phyloP scores from a whole-genome alignment of 306 rosid species.

The Sechiopsis laciniata region DNA sequence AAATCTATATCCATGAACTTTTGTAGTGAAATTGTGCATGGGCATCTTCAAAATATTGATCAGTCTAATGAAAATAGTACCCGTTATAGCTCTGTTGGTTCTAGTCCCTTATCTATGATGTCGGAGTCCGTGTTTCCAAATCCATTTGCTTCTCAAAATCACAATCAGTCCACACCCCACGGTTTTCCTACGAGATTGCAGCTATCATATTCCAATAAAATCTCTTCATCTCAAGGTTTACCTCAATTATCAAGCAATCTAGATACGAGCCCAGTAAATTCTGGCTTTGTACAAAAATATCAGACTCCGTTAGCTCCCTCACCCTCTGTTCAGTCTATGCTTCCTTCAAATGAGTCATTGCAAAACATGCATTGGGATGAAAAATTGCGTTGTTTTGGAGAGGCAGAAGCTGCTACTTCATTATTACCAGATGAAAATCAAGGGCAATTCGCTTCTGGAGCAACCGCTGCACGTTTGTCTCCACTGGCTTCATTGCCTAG shows the following conservation, averaged over 20 bases:
- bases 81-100: slow-evolving; percentile 30
- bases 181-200: slow-evolving; percentile 37
- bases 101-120: slow-evolving; percentile 30
- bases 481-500: slow-evolving; percentile 29
- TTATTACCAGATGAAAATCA: slow-evolving; percentile 37
- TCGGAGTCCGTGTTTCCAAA: slow-evolving; percentile 24
- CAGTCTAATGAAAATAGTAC: slow-evolving; percentile 31
- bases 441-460: slow-evolving; percentile 28
- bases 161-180: slow-evolving; percentile 34
- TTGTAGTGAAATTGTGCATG: slow-evolving; percentile 40
- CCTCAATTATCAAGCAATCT: slow-evolving; percentile 30
- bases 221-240: slow-evolving; percentile 33
- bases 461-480: slow-evolving; percentile 27
- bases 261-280: slow-evolving; percentile 29
- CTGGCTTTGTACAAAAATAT: slow-evolving; percentile 31
- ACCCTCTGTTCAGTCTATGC: slow-evolving; percentile 25
- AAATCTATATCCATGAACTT: slow-evolving; percentile 17
- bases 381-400: slow-evolving; percentile 25
- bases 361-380: slow-evolving; percentile 38
- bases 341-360: slow-evolving; percentile 31
- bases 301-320: slow-evolving; percentile 30
- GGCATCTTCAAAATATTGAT: slow-evolving; percentile 41
- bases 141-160: slow-evolving; percentile 30
- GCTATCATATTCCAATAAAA: slow-evolving; percentile 27
- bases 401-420: slow-evolving; percentile 26